phyloP scores from a whole-genome alignment of 768 basidiomycete genomes.

The Suillus luteus region DNA sequence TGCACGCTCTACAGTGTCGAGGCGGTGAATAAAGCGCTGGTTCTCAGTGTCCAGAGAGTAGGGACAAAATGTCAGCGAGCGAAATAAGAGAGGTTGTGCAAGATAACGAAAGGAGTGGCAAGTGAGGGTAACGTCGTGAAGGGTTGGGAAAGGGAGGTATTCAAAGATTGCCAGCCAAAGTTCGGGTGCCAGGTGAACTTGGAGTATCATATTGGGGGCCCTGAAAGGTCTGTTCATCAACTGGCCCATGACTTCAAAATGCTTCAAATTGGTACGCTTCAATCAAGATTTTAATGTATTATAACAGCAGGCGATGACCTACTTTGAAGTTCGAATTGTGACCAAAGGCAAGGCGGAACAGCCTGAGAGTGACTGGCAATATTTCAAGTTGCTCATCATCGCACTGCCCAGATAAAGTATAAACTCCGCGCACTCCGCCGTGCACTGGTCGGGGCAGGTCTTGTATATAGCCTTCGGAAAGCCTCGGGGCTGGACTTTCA shows the following conservation, averaged over 20 bases:
- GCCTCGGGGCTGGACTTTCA: no score
- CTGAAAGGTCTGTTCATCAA: not conserved
- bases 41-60: conserved; percentile 9
- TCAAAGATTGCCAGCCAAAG: conserved; percentile 11
- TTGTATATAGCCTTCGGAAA: no score
- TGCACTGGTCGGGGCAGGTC: no score
- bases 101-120: conserved; percentile 11
- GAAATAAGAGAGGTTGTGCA: conserved; percentile 13
- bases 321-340: not conserved
- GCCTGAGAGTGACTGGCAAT: not conserved
- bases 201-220: not conserved
- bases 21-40: not conserved
- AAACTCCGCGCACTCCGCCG: no score
- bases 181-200: not conserved
- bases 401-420: no score
- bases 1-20: conserved; percentile 7
- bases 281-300: not conserved
- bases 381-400: not conserved
- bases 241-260: conserved; percentile 5
- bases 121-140: conserved; percentile 10
- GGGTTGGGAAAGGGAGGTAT: not conserved
- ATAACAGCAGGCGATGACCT: not conserved
- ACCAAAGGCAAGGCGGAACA: not conserved
- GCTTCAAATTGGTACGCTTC: not conserved
- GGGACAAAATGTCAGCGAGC: conserved; percentile 12